These are phyloP conservation scores for Fusarium nurragi DNA, from an alignment of 2,329 filamentous ascomycete species.

Conservation along the genomic window DNA sequence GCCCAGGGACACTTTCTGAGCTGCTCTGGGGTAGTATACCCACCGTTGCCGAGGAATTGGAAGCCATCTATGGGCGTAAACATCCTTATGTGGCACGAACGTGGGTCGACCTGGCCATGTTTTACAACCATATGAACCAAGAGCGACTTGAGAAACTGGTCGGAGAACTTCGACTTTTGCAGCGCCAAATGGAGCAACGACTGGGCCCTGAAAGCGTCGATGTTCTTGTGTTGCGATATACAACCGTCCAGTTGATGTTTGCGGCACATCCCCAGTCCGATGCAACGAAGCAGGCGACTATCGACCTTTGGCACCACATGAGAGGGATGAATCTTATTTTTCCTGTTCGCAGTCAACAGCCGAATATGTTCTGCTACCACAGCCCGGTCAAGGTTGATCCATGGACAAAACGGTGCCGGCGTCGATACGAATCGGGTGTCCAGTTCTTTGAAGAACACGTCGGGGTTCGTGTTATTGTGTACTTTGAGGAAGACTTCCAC, in stretches of 20 bases:
- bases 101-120: constrained; percentile 55
- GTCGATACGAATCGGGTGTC: constrained; percentile 52
- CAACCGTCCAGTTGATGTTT: constrained; percentile 54
- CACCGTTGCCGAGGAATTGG: constrained; percentile 55
- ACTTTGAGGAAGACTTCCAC: constrained; percentile 58
- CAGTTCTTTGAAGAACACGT: constrained; percentile 52
- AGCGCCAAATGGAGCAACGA: constrained; percentile 50
- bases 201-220: constrained; percentile 49
- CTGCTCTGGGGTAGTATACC: constrained; percentile 55
- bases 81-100: constrained; percentile 56
- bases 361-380: constrained; percentile 56
- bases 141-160: constrained; percentile 52
- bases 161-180: constrained; percentile 50
- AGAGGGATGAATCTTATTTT: constrained; percentile 50
- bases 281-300: constrained; percentile 49
- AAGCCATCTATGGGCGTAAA: constrained; percentile 55
- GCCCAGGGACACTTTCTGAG: constrained; percentile 54
- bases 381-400: constrained; percentile 57
- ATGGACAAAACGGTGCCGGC: constrained; percentile 55
- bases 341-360: constrained; percentile 50
- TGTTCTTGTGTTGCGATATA: constrained; percentile 53
- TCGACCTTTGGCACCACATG: constrained; percentile 52
- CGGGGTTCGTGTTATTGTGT: constrained; percentile 51
- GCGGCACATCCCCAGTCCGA: constrained; percentile 49
- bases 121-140: constrained; percentile 51